Percentiles rank a stretch among this genome's conserved stretches.
Evolutionary conservation across 1,284 basidiomycete genomes (phyloP).

Genomic region (Cutaneotrichosporon cyanovorans): DNA sequence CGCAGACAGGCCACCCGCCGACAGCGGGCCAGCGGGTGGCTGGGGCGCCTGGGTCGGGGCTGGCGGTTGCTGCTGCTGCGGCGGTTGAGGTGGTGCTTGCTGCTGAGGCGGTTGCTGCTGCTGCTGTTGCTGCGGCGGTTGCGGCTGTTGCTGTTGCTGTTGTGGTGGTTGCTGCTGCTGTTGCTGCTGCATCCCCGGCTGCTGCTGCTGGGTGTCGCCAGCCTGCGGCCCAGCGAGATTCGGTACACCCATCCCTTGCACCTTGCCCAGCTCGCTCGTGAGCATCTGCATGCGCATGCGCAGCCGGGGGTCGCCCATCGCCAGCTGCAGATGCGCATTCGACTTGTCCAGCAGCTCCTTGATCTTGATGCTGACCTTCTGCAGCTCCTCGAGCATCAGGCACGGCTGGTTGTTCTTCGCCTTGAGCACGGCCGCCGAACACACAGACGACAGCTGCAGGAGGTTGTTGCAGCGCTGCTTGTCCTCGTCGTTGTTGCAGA

Average conservation of each 20-base stretch:
- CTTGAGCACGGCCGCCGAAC: conserved; percentile 10
- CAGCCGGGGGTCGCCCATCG: conserved; percentile 10
- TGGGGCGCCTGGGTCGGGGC: neutral
- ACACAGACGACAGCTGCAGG: conserved; percentile 14
- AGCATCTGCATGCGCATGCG: conserved; percentile 12
- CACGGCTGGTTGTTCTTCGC: conserved; percentile 12
- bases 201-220: neutral
- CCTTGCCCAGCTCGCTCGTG: conserved; percentile 6
- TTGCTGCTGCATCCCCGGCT: too few species aligned
- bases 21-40: neutral
- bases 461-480: conserved; percentile 8
- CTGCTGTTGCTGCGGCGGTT: neutral
- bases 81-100: neutral
- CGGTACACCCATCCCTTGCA: neutral
- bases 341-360: conserved; percentile 8
- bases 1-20: conserved; percentile 4
- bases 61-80: neutral
- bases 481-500: conserved; percentile 10
- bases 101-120: neutral
- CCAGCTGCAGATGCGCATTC: conserved; percentile 7
- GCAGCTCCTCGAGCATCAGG: conserved; percentile 15
- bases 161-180: neutral
- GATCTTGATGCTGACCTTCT: conserved; percentile 9
- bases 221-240: neutral
- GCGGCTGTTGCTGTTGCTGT: neutral